These are phyloP conservation scores for Kwoniella shandongensis DNA, from an alignment of 768 basidiomycete genomes.

Conservation along the genomic window DNA sequence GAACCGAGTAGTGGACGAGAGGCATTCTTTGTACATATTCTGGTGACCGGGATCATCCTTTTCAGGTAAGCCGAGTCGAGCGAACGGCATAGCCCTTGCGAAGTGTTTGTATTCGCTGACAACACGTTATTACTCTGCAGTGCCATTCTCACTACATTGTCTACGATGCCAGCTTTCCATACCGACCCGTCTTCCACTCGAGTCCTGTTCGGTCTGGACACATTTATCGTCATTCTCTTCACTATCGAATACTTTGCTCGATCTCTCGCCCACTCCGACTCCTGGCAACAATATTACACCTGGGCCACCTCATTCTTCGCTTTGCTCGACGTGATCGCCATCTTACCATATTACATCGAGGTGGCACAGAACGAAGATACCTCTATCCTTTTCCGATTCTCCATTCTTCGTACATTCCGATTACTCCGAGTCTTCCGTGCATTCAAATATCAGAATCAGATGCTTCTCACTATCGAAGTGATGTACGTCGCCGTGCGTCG, in stretches of 20 bases:
- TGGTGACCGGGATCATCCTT: slow-evolving; percentile 70
- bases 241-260: slow-evolving; percentile 67
- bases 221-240: slow-evolving; percentile 76
- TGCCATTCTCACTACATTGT: slow-evolving; percentile 51
- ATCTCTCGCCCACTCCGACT: slow-evolving; percentile 67
- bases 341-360: slow-evolving; percentile 86
- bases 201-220: slow-evolving; percentile 85
- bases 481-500: slow-evolving; percentile 86
- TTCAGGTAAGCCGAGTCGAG: slow-evolving; percentile 52
- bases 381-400: slow-evolving; percentile 83
- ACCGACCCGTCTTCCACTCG: slow-evolving; percentile 60
- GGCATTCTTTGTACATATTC: slow-evolving; percentile 73
- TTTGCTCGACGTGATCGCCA: slow-evolving; percentile 78
- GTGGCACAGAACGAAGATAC: slow-evolving; percentile 80
- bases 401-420: slow-evolving; percentile 85
- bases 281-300: slow-evolving; percentile 59
- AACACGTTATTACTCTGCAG: no score
- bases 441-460: slow-evolving; percentile 64
- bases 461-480: slow-evolving; percentile 59
- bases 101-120: no score
- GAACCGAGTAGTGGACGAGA: slow-evolving; percentile 72
- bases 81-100: no score
- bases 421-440: slow-evolving; percentile 84
- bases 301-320: slow-evolving; percentile 66
- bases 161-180: slow-evolving; percentile 54